Percentiles rank a stretch among this genome's conserved stretches.
phyloP scores from a whole-genome alignment of 805 yeast species.

The Lipomyces japonicus region DNA sequence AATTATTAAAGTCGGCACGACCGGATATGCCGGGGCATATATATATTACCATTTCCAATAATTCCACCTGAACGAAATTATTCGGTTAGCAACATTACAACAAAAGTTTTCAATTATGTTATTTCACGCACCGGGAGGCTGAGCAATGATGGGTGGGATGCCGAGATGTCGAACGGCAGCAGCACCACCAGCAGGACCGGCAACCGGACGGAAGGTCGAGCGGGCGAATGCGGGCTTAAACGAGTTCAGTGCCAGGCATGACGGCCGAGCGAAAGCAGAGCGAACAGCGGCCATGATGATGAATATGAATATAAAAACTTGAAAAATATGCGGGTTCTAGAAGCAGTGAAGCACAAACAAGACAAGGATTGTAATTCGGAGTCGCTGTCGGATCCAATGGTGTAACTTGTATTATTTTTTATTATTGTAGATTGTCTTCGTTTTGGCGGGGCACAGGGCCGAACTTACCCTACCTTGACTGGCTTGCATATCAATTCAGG shows the following conservation, averaged over 20 bases:
- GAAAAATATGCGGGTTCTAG: too few species aligned
- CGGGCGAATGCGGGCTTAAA: background rate
- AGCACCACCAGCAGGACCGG: constrained; percentile 1
- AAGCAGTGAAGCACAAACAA: too few species aligned
- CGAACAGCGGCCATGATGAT: background rate
- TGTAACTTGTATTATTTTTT: too few species aligned
- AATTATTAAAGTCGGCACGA: background rate
- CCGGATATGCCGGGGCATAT: background rate
- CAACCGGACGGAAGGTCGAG: constrained; percentile 8
- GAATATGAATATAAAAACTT: too few species aligned
- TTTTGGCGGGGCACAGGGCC: too few species aligned
- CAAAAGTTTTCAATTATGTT: too few species aligned
- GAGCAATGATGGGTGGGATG: constrained; percentile 26
- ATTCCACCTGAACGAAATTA: background rate
- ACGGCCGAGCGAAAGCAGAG: background rate
- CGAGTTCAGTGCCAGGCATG: background rate
- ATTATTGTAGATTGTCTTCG: too few species aligned
- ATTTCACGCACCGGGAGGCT: constrained; percentile 26
- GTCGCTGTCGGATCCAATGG: too few species aligned
- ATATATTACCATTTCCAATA: constrained; percentile 1
- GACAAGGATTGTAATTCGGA: too few species aligned
- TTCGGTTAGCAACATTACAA: background rate
- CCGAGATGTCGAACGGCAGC: constrained; percentile 25
- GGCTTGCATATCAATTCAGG: too few species aligned
- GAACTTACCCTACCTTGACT: too few species aligned